A percentile compares a stretch with the other conserved stretches of the same genome.
Evolutionary conservation across 306 rosid species (phyloP).

Genomic region (Fragaria ananassa): DNA sequence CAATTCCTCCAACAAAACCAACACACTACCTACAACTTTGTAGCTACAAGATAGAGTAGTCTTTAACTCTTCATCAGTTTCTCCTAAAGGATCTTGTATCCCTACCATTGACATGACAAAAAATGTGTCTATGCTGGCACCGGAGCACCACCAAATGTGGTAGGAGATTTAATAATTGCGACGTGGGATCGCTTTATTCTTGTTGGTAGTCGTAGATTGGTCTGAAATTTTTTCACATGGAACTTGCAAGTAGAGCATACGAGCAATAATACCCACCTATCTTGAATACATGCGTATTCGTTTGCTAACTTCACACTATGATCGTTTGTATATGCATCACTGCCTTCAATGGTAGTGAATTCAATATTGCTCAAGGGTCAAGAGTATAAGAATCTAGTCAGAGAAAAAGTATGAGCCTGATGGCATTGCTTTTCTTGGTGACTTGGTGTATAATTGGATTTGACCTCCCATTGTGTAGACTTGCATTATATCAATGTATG

Average conservation of each 20-base stretch:
- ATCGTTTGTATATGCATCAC: background rate
- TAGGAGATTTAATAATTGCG: background rate
- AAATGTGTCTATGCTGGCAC: background rate
- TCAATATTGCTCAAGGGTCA: background rate
- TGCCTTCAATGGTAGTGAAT: background rate
- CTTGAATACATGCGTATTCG: background rate
- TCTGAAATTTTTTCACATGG: background rate
- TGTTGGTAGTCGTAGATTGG: background rate
- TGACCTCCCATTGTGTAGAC: background rate
- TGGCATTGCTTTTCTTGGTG: background rate
- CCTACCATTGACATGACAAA: background rate
- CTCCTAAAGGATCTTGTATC: background rate
- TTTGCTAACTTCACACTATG: background rate
- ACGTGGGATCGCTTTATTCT: background rate
- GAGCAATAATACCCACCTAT: background rate
- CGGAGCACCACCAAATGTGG: background rate
- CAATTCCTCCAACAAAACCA: background rate
- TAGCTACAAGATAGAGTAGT: background rate
- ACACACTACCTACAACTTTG: background rate
- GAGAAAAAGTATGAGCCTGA: background rate
- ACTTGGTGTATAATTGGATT: background rate
- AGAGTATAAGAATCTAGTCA: background rate
- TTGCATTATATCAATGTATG: background rate
- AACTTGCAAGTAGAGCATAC: background rate
- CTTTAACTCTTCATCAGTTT: background rate